Conservation (phyloP, 2,329 filamentous ascomycete species). For the Aspergillus fructus region DNA sequence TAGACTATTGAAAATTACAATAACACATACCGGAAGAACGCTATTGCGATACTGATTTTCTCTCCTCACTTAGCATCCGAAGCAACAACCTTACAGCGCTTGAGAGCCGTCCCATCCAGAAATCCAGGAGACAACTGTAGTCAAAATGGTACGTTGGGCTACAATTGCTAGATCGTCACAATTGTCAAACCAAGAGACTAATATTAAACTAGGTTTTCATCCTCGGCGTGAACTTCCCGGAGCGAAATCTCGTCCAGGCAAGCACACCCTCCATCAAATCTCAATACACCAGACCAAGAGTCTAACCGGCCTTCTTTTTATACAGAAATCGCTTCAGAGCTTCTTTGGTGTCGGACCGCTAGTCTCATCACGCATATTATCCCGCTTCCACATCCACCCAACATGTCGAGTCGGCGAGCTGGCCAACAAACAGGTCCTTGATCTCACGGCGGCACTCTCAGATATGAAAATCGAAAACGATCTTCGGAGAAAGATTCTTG, state of each 20-base stretch:
- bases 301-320: background rate
- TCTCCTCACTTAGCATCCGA: slow-evolving; percentile 23
- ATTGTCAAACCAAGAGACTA: slow-evolving; percentile 3
- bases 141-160: slow-evolving; percentile 31
- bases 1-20: slow-evolving; percentile 10
- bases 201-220: slow-evolving; percentile 66
- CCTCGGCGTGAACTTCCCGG: slow-evolving; percentile 80
- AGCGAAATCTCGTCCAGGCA: slow-evolving; percentile 81
- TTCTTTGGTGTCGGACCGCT: slow-evolving; percentile 84
- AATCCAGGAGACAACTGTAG: slow-evolving; percentile 2
- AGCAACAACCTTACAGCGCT: background rate
- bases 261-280: slow-evolving; percentile 21
- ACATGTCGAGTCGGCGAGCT: slow-evolving; percentile 75
- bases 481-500: slow-evolving; percentile 70
- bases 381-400: slow-evolving; percentile 84
- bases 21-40: slow-evolving; percentile 28
- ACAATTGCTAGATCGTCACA: background rate
- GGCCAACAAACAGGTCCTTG: slow-evolving; percentile 72
- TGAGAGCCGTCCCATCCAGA: background rate
- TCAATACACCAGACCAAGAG: background rate
- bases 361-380: slow-evolving; percentile 72
- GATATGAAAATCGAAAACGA: slow-evolving; percentile 95
- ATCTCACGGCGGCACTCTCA: slow-evolving; percentile 79
- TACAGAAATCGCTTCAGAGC: slow-evolving; percentile 62
- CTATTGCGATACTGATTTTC: slow-evolving; percentile 35